Base-by-base conservation (phyloP, 495 filamentous ascomycete genomes). In the Xylaria nigripes region DNA sequence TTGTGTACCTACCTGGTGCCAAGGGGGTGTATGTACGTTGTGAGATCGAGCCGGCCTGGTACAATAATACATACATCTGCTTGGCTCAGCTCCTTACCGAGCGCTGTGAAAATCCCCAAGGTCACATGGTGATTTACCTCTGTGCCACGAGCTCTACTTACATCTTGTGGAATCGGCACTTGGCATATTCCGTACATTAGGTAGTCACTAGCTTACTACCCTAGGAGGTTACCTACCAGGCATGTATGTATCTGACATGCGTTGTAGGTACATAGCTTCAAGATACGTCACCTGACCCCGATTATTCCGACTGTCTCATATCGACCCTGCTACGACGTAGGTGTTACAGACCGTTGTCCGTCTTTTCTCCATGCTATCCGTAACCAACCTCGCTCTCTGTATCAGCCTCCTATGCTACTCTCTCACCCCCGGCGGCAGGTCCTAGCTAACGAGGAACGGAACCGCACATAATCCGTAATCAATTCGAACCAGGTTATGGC, bases 11-110 rank as follows among this genome's bases (percentile, higher is more conserved):
- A 29, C 54, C 54, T 51, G 41, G 30, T n/a, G 54, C 54, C 48
- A 51, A 57, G 54, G n/a, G 18, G 16, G 15, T 2, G 32, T 2
- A 36, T 29, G 25, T 24, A 30, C 45, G 42, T 51, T 30, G 50
- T 57, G 54, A n/a, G 48, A 51, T 49, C 41, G 22, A 57, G 54
- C 54, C 54, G 54, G 30, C 54, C 51, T 49, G 53, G 52, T 55
- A 55, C 19, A 18, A 49, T 24, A n/a, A n/a, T n/a, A n/a, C n/a
- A n/a, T n/a, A n/a, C n/a, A n/a, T n/a, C n/a, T n/a, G n/a, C 25
- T 44, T 16, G 40, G 22, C 45, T 30, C n/a, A 29, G 40, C 53
- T 27, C 6, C 32, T 55, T 32, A 40, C 46, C 46, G 27, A 55
- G 32, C 19, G 5, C 21, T 9, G 36, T 36, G 38, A 44, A 47